These are phyloP conservation scores for Niebla homalea DNA, from an alignment of 495 filamentous ascomycete genomes.

Conservation along the genomic window DNA sequence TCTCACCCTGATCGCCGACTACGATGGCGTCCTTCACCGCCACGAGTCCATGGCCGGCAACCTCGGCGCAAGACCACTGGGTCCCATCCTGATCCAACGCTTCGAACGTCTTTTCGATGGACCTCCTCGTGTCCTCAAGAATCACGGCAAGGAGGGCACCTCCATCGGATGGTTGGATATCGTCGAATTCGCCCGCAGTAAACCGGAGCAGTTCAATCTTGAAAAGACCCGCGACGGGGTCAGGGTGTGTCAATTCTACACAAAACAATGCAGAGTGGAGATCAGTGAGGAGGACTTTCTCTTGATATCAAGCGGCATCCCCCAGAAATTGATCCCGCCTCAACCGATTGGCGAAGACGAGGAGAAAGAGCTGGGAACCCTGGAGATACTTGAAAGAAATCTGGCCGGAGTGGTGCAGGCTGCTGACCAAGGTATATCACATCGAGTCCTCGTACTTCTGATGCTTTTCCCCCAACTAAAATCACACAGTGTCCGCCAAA, in stretches of 20 bases:
- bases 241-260: conserved; percentile 65
- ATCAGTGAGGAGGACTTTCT: conserved; percentile 80
- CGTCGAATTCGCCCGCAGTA: conserved; percentile 67
- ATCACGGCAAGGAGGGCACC: conserved; percentile 48
- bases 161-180: conserved; percentile 71
- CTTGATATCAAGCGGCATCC: conserved; percentile 64
- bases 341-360: conserved; percentile 79
- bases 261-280: conserved; percentile 69
- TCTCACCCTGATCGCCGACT: conserved; percentile 57
- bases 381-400: conserved; percentile 71
- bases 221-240: conserved; percentile 52
- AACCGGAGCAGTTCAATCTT: conserved; percentile 67
- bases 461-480: neutral
- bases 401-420: conserved; percentile 60
- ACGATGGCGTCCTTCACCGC: conserved; percentile 69
- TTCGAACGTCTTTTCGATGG: conserved; percentile 80
- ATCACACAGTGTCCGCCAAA: conserved; percentile 48
- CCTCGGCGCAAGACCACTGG: conserved; percentile 69
- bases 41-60: conserved; percentile 79
- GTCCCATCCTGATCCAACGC: conserved; percentile 68
- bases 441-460: conserved; percentile 8
- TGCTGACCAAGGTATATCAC: conserved; percentile 64
- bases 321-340: conserved; percentile 71
- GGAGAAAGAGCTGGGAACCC: conserved; percentile 65
- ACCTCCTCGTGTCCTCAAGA: conserved; percentile 53